Base-by-base conservation (phyloP, 2,329 filamentous ascomycete species). In the Xylariaceae sp. region DNA sequence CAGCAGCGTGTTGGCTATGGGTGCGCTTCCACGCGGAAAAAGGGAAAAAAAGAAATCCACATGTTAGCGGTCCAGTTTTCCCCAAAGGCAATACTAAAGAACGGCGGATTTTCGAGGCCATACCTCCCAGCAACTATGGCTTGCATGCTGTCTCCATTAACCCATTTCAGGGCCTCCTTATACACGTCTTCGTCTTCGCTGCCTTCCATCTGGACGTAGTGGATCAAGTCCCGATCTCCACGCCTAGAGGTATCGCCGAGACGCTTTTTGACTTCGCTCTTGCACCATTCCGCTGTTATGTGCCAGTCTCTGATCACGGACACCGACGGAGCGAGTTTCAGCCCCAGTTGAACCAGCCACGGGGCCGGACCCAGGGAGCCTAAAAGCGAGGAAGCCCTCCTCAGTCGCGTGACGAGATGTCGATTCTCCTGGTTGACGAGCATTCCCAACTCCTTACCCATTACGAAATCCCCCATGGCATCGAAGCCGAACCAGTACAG, bases 381-480 rank as follows among this genome's bases (percentile, higher is more conserved):
- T 0, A 61, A 44, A 8, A 60, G 41, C 27, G 50, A 54, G 3
- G 45, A 51, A 34, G 32, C 32, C 32, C 32, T 35, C 9, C 32
- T 6, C 9, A 35, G 9, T 35, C 6, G 32, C 32, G 6, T 35
- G 6, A 35, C 32, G 32, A 9, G 6, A 35, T 6, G 9, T 6
- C 60, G 62, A 57, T 57, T 60, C 41, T 60, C 45, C 47, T 44
- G 45, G 7, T 60, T 51, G 4, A 45, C 54, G 0, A 65, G 43
- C 62, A 63, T 65, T 3, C 40, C 40, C 34, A 66, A 65, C 2
- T 63, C 62, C 11, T 35, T 55, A 1, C 55, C 54, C 34, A 66
- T 63, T 40, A 56, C 59, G 12, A 66, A 60, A 6, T 65, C 60
- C 8, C 62, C 62, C 60, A 65, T 65, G 1, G 63, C 56, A 37